A percentile compares a stretch with the other conserved stretches of the same genome.
phyloP scores from a whole-genome alignment of 441 rosid species.

The Brassica hybrid region DNA sequence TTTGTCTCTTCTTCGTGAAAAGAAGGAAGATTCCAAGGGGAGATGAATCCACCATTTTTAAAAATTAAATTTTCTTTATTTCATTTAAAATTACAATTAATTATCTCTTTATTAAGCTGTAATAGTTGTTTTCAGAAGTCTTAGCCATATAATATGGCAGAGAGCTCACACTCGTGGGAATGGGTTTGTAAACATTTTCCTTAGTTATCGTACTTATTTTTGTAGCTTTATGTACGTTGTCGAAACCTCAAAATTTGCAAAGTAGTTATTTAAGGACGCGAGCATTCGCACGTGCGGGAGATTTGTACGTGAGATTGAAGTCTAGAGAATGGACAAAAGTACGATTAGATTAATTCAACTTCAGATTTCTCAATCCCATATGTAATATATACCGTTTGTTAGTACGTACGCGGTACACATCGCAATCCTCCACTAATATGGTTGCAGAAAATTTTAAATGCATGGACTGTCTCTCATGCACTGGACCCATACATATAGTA shows the following conservation, averaged over 20 bases:
- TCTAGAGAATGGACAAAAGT: slow-evolving; percentile 26
- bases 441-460: not conserved
- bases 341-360: slow-evolving; percentile 31
- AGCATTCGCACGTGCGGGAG: slow-evolving; percentile 27
- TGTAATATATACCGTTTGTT: not conserved
- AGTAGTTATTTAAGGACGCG: not conserved
- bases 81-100: not conserved
- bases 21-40: slow-evolving; percentile 41
- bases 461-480: not conserved
- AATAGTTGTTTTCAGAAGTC: not conserved
- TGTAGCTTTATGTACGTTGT: slow-evolving; percentile 31
- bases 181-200: slow-evolving; percentile 12
- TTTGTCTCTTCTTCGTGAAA: slow-evolving; percentile 36
- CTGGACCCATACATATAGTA: slow-evolving; percentile 14
- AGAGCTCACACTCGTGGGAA: slow-evolving; percentile 23
- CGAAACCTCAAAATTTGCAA: slow-evolving; percentile 3
- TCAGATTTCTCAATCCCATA: slow-evolving; percentile 23
- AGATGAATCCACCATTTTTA: slow-evolving; percentile 14
- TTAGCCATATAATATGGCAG: not conserved
- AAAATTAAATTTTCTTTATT: not conserved
- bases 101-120: not conserved
- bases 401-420: slow-evolving; percentile 17
- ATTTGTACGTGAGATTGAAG: slow-evolving; percentile 30
- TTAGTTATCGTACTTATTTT: slow-evolving; percentile 14
- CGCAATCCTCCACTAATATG: not conserved